Evolutionary conservation across 2,329 filamentous ascomycete genomes (phyloP).

Genomic region (Pseudogymnoascus sp.): DNA sequence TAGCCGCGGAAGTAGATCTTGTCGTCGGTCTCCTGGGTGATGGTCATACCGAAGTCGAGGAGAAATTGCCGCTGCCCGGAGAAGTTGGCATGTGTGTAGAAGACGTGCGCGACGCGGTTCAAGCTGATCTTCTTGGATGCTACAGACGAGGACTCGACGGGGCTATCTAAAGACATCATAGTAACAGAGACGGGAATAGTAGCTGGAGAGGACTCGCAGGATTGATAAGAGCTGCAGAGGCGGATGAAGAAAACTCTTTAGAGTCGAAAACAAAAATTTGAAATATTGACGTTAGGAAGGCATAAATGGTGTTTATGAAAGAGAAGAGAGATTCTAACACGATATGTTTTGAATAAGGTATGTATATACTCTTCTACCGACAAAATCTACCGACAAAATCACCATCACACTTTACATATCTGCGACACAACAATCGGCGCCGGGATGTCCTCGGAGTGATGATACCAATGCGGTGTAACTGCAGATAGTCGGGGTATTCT

Average conservation of each 20-base stretch:
- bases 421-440: neutral
- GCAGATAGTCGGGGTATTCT: neutral
- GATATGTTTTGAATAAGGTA: neutral
- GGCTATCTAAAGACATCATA: neutral
- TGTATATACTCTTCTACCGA: neutral
- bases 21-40: constrained; percentile 20
- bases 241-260: neutral
- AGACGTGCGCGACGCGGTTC: constrained; percentile 22
- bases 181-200: neutral
- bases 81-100: constrained; percentile 21
- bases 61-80: constrained; percentile 19
- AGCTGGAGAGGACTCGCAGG: neutral
- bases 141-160: neutral
- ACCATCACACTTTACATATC: neutral
- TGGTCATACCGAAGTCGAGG: constrained; percentile 22
- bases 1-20: constrained; percentile 53
- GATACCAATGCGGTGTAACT: neutral
- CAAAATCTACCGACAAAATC: neutral
- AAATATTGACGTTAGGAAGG: neutral
- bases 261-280: neutral
- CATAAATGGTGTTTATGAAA: neutral
- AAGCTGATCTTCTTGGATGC: constrained; percentile 26
- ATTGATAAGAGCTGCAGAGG: neutral
- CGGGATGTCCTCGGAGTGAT: neutral
- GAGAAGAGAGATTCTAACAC: neutral